Evolutionary conservation across 495 filamentous ascomycete genomes (phyloP).

Genomic region (Hapsidospora chrysogenum): DNA sequence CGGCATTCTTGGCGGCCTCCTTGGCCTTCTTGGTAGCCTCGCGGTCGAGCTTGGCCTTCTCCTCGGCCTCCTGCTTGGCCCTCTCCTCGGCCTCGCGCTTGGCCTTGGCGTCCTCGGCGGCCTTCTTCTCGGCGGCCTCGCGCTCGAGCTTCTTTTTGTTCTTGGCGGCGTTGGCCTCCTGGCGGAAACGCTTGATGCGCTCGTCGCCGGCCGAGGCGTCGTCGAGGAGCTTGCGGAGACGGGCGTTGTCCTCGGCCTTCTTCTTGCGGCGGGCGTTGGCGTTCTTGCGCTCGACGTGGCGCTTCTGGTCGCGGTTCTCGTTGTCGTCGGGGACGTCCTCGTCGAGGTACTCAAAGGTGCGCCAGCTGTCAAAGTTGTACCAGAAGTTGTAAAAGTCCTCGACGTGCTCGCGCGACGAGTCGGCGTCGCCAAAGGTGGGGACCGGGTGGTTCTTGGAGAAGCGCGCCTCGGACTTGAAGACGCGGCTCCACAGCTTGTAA

Average conservation of each 20-base stretch:
- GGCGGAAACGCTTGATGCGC: conserved; percentile 91
- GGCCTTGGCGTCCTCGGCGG: conserved; percentile 60
- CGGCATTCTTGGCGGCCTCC: conserved; percentile 92
- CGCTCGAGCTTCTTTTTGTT: conserved; percentile 83
- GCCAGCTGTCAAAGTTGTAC: conserved; percentile 98
- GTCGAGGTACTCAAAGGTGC: conserved; percentile 93
- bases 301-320: conserved; percentile 97
- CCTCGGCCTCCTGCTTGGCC: conserved; percentile 66
- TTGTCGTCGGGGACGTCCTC: conserved; percentile 98
- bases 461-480: conserved; percentile 78
- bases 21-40: conserved; percentile 90
- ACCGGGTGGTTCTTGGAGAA: conserved; percentile 87
- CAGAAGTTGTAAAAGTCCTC: conserved; percentile 98
- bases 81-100: conserved; percentile 65
- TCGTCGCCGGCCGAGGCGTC: conserved; percentile 67
- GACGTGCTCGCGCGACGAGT: conserved; percentile 72
- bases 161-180: conserved; percentile 79
- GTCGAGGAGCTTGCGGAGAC: conserved; percentile 77
- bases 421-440: conserved; percentile 68
- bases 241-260: conserved; percentile 92
- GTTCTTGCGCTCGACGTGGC: conserved; percentile 95
- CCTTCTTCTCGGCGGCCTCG: conserved; percentile 79
- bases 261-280: conserved; percentile 94
- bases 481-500: conserved; percentile 80
- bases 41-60: conserved; percentile 59